These are phyloP conservation scores for Plasmodium inui DNA, from an alignment of 169 alveolate genomes.

Conservation along the genomic window DNA sequence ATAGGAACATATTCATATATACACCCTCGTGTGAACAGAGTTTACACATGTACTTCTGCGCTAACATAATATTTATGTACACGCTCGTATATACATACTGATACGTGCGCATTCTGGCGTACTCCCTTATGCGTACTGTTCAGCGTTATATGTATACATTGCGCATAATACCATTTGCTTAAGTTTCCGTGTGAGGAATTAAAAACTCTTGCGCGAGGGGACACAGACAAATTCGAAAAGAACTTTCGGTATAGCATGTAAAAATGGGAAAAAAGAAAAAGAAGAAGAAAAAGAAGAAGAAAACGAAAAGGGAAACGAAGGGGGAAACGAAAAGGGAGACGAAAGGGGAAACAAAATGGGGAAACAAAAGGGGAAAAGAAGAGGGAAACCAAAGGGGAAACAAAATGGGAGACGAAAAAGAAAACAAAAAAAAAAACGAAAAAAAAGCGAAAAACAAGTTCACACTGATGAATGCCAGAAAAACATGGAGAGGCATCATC, in stretches of 20 bases:
- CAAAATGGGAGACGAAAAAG: not conserved
- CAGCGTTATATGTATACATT: not conserved
- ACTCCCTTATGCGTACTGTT: not conserved
- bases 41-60: not conserved
- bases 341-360: too few species aligned
- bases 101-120: not conserved
- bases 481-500: not conserved
- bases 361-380: not conserved
- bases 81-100: not conserved
- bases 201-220: not conserved
- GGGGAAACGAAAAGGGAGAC: not conserved
- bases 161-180: not conserved
- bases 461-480: not conserved
- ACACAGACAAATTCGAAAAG: not conserved
- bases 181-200: not conserved
- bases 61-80: not conserved
- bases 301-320: not conserved
- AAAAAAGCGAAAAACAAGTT: not conserved
- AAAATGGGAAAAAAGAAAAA: not conserved
- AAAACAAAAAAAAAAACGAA: not conserved
- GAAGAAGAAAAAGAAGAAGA: not conserved
- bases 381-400: not conserved
- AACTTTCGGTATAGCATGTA: not conserved
- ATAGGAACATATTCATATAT: not conserved
- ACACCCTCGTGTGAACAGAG: not conserved